Percentiles rank a stretch among this genome's conserved stretches.
phyloP scores from a whole-genome alignment of 2,329 filamentous ascomycete species.

The Alternaria rosae region DNA sequence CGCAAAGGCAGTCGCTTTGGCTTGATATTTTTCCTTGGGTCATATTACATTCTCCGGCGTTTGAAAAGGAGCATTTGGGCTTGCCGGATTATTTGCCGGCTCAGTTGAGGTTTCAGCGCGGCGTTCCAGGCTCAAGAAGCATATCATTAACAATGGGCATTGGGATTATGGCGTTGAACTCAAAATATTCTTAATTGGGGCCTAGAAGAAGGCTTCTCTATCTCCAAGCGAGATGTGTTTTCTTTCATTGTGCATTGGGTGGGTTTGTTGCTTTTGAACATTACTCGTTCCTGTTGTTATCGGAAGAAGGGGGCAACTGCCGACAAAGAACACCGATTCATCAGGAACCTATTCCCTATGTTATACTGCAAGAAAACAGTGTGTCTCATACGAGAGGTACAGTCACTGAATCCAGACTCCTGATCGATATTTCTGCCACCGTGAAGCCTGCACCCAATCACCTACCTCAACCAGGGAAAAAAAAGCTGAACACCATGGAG shows the following conservation, averaged over 20 bases:
- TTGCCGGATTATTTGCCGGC: not conserved
- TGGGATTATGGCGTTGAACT: constrained; percentile 2
- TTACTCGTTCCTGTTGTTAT: not conserved
- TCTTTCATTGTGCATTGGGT: not conserved
- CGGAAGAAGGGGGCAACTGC: not conserved
- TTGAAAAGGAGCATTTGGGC: not conserved
- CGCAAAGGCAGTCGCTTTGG: constrained; percentile 18
- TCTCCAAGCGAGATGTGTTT: not conserved
- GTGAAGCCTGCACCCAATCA: not conserved
- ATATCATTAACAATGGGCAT: constrained; percentile 1
- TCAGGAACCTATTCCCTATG: not conserved
- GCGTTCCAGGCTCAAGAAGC: constrained; percentile 4
- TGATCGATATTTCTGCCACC: not conserved
- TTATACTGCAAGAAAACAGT: not conserved
- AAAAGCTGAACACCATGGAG: too few relatives aligned
- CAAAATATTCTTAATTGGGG: not conserved
- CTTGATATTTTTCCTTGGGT: constrained; percentile 1
- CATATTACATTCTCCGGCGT: constrained; percentile 4
- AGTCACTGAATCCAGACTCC: not conserved
- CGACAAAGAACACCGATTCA: not conserved
- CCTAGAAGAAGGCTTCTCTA: not conserved
- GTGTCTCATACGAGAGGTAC: not conserved
- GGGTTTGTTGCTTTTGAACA: not conserved
- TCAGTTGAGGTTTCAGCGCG: constrained; percentile 1
- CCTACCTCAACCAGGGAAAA: too few relatives aligned